Percentiles rank a stretch among this genome's conserved stretches.
Conservation (phyloP, 2,329 filamentous ascomycete species). For the Apiospora malaysiana region DNA sequence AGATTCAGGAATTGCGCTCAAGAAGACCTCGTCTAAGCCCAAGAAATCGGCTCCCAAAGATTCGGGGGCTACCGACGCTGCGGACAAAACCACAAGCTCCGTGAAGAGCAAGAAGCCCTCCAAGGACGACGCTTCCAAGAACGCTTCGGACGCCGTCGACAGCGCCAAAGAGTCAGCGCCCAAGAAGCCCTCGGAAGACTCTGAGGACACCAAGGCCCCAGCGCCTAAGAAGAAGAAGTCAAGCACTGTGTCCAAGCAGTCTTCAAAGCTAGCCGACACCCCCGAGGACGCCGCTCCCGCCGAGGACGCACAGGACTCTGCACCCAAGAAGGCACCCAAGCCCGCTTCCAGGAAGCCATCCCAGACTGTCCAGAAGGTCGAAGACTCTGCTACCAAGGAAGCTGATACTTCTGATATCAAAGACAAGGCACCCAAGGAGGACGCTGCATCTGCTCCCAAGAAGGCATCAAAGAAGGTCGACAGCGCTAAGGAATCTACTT, state of each 20-base stretch:
- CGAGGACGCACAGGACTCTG: not conserved
- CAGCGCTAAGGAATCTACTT: not conserved
- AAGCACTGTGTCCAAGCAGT: not conserved
- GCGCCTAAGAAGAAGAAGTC: conserved; percentile 1
- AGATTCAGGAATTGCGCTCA: not conserved
- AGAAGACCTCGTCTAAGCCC: not conserved
- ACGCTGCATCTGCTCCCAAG: not conserved
- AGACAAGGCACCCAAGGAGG: not conserved
- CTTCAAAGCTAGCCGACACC: not conserved
- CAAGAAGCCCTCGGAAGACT: not conserved
- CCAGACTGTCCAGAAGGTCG: not conserved
- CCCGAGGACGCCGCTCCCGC: not conserved
- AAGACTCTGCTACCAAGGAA: not conserved
- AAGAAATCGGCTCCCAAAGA: not conserved
- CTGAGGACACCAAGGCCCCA: not conserved
- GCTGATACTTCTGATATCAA: not conserved
- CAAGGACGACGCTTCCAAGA: not conserved
- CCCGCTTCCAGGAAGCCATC: not conserved
- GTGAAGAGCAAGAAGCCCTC: conserved; percentile 3
- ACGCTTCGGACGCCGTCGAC: not conserved
- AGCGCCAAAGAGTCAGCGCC: not conserved
- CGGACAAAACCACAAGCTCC: not conserved
- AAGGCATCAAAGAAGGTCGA: conserved; percentile 1
- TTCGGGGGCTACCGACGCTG: not conserved
- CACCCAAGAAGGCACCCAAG: not conserved